A percentile compares a stretch with the other conserved stretches of the same genome.
These are phyloP conservation scores for Didymella exigua DNA, from an alignment of 2,329 filamentous ascomycete genomes.

Conservation along the genomic window DNA sequence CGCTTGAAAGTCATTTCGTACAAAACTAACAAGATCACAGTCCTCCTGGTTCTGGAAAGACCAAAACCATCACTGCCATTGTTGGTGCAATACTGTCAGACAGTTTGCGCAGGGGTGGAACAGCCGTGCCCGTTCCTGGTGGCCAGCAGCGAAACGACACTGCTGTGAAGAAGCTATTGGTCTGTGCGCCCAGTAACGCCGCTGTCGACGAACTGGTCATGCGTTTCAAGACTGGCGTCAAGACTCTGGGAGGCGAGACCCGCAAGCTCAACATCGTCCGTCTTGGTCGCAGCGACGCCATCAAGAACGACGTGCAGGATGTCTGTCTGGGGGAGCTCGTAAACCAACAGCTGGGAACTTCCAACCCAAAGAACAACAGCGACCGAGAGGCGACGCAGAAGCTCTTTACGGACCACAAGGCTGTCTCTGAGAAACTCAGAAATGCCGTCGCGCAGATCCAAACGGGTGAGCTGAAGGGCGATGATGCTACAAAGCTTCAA, in stretches of 20 bases:
- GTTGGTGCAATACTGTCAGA: slow-evolving; percentile 82
- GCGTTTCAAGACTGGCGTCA: slow-evolving; percentile 86
- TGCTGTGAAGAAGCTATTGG: slow-evolving; percentile 80
- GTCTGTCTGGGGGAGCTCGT: slow-evolving; percentile 94
- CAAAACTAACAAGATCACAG: slow-evolving; percentile 51
- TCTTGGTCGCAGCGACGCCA: slow-evolving; percentile 87
- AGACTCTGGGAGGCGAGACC: slow-evolving; percentile 71
- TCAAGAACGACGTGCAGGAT: slow-evolving; percentile 86
- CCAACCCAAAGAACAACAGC: slow-evolving; percentile 45
- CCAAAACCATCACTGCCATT: slow-evolving; percentile 96
- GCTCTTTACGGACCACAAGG: slow-evolving; percentile 72
- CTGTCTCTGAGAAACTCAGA: slow-evolving; percentile 68
- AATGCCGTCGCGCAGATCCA: slow-evolving; percentile 73
- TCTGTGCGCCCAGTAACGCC: slow-evolving; percentile 98
- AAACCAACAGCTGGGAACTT: slow-evolving; percentile 67
- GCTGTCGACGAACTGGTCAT: slow-evolving; percentile 96
- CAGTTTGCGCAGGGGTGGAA: slow-evolving; percentile 56
- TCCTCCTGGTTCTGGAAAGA: slow-evolving; percentile 95
- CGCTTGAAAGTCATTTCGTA: not conserved
- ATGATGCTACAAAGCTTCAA: slow-evolving; percentile 69
- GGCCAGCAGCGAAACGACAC: slow-evolving; percentile 37
- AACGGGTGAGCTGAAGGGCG: slow-evolving; percentile 63
- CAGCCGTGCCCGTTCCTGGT: slow-evolving; percentile 51
- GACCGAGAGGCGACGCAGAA: slow-evolving; percentile 61
- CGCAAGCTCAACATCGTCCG: slow-evolving; percentile 87